Base-by-base conservation (phyloP, 1,284 basidiomycete genomes). In the Schizophyllum commune region DNA sequence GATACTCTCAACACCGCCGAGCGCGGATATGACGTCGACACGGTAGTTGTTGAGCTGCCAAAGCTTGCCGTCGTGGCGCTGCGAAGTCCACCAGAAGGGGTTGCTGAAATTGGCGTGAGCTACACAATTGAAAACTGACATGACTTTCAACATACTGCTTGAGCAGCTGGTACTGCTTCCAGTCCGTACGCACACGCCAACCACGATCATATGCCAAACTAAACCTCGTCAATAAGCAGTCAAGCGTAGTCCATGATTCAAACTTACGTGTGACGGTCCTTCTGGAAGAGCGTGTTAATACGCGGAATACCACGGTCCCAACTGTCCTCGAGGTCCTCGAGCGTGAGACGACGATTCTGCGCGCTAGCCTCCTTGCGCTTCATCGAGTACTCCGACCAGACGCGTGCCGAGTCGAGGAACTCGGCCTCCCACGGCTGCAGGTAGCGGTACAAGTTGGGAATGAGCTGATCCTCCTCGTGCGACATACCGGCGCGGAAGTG, bases 311-410 rank as follows among this genome's bases (percentile, higher is more conserved):
- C 96, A 67, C 96, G 92, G 76, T 98, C 94, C 94, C 94, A 98
- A 70, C 91, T 94, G 71, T 98, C 95, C 73, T 98, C 95, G 21
- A 98, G 81, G 80, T 98, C 96, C 72, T 98, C 96, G n/a, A 98
- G 80, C 1, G 96, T 98, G 56, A 98, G 79, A 22, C 97, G 88
- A 62, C 96, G 89, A 75, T 99, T 98, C 73, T 98, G 94, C 2
- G 96, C 95, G 65, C 95, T 96, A 20, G 96, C 97, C 73, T 99
- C 97, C 75, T 98, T 98, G 66, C 97, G 83, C 83, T 99, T 99
- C 92, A 98, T 93, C 0, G 97, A 97, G 73, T 99, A 99, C 76
- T 99, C 97, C 2, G 92, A 94, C 97, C 97, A 99, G 32, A 99
- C 97, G 65, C 97, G 93, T 52, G 95, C 95, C 5, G 94, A 97